Evolutionary conservation across 768 basidiomycete genomes (phyloP), one percentile per base, ranked within the genome.

Genomic region (Boletus barrowsii): DNA sequence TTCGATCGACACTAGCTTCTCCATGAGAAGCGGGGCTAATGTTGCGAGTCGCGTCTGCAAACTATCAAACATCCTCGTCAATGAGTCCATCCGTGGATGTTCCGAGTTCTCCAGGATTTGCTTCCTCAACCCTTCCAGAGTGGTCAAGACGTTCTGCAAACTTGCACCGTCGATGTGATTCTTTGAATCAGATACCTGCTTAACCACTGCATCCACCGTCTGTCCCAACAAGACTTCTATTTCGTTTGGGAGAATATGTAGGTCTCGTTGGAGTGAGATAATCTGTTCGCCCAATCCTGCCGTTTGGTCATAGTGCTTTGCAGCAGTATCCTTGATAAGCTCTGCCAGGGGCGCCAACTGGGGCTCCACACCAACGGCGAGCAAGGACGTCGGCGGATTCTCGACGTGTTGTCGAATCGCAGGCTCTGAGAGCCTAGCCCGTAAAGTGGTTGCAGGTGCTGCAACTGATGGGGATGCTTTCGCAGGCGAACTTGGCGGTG

Each of bases 11-110:
- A 59, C 54, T 15, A 75, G 61, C 51, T 69, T 74, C 32, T 66
- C 67, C 24, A 71, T 51, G 36, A 81, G 59, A 7, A 67, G 54
- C 11, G 76, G 73, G 35, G 77, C 64, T 35, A 76, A 68, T 9
- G 62, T 62, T 13, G 68, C 69, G 48, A 84, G 60, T n/a, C 73
- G 74, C 3, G 52, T 48, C 47, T 73, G 69, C 40, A 82, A 65
- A 15, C 69, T 76, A 29, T 74, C 75, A 37, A 81, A 59, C 51
- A 71, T 72, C 33, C 60, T 66, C 29, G 68, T 49, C 7, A 77
- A 60, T 6, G 54, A 56, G 17, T 68, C 59, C 37, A 63, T 46
- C 22, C 53, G 58, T 13, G 54, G 36, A 14, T 51, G 32, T 42
- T 54, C 54, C 18, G 55, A 54, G n/a, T 45, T 51, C 17, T 48